Base-by-base conservation (phyloP, 1,139 yeast genomes). In the Magnusiomyces fungicola region DNA sequence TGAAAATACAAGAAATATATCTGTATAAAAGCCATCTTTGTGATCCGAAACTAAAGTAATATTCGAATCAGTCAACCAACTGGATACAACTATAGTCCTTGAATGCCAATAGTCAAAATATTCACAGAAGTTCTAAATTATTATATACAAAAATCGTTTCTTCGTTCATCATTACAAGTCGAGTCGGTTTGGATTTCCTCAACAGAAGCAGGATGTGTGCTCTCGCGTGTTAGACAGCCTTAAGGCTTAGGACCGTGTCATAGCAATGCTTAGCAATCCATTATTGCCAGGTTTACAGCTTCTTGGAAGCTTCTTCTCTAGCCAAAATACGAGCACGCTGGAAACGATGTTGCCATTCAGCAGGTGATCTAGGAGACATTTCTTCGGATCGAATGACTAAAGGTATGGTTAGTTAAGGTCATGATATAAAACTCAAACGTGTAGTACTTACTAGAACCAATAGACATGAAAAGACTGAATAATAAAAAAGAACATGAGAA, bases 321-420 rank as follows among this genome's bases (percentile, higher is more conserved):
- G 51, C 43, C 48, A 49, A 46, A 42, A 55, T 49, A 22, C 55
- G 55, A 30, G 62, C 64, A 22, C 52, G 51, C 19, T 59, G 58
- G 45, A 58, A 61, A 22, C 63, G 61, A 41, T 60, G 24, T 44
- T 59, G 60, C 65, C 66, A 62, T 43, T 62, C 64, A 30, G 59
- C 50, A n/a, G 66, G 66, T 22, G 51, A 50, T 29, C 54, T 57
- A 23, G 63, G 63, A 18, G 56, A 50, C 14, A 50, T 47, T 7
- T 55, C 57, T 54, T 82, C 97, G 43, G 95, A 85, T 72, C 97
- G 81, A 58, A 90, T 90, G 29, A 90, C 94, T 14, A 60, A 60
- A 41, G 37, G 38, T 43, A 18, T 16, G 27, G 48, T 41, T 43
- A 47, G 50, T 7, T 38, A 25, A 38, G 12, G 48, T 9, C 9